Percentiles rank a stretch among this genome's conserved stretches.
Evolutionary conservation across 768 basidiomycete species (phyloP).

Genomic region (Boletus edulis): DNA sequence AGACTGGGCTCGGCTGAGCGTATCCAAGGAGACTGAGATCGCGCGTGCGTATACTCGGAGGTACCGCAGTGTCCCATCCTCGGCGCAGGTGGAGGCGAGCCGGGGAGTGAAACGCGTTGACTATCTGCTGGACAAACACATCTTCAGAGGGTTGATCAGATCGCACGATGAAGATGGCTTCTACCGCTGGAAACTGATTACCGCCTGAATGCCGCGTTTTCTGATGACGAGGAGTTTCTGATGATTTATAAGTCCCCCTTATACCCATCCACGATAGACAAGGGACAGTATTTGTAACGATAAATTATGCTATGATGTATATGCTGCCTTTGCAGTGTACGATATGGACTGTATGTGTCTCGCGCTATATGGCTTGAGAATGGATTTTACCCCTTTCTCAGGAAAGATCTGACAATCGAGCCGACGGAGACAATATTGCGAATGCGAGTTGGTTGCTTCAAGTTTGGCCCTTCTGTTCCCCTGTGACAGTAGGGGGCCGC

Average conservation of each 20-base stretch:
- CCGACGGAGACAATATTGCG: not conserved
- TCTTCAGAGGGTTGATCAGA: conserved; percentile 38
- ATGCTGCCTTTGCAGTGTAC: not conserved
- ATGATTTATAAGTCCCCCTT: not conserved
- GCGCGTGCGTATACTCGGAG: conserved; percentile 38
- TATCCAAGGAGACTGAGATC: conserved; percentile 28
- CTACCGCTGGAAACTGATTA: conserved; percentile 30
- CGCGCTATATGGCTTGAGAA: too few relatives aligned
- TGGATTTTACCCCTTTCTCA: not conserved
- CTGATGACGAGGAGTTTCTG: not conserved
- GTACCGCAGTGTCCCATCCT: conserved; percentile 29
- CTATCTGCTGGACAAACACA: conserved; percentile 33
- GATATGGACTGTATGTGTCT: not conserved
- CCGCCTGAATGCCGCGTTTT: conserved; percentile 1
- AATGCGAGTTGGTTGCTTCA: too few relatives aligned
- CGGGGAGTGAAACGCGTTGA: conserved; percentile 41
- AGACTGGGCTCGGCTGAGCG: conserved; percentile 33
- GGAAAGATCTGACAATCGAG: not conserved
- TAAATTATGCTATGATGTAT: conserved; percentile 1
- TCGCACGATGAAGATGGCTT: conserved; percentile 29
- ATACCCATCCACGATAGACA: not conserved
- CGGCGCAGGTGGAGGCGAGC: conserved; percentile 32
- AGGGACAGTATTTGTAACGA: not conserved
- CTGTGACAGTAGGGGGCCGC: too few relatives aligned
- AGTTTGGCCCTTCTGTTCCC: not conserved